Conservation (phyloP, 495 filamentous ascomycete genomes). For the Staphylotrichum longicolle region DNA sequence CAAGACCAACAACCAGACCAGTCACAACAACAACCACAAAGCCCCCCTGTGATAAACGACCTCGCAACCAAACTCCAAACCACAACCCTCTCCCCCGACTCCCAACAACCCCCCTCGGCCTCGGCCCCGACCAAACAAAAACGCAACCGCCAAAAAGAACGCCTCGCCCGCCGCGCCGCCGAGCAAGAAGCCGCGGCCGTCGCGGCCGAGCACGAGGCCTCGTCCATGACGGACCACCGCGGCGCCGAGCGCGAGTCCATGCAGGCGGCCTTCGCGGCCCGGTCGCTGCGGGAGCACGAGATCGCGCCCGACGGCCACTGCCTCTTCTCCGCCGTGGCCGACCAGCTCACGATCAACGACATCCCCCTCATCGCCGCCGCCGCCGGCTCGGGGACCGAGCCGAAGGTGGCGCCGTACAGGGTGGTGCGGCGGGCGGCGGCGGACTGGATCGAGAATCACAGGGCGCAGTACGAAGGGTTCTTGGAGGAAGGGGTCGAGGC, state of each 20-base stretch:
- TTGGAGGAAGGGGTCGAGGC: constrained; percentile 71
- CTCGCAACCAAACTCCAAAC: constrained; percentile 24
- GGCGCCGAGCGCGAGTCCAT: constrained; percentile 69
- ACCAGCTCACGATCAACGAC: constrained; percentile 60
- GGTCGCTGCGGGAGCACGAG: constrained; percentile 68
- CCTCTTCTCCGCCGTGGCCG: constrained; percentile 88
- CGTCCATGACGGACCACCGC: constrained; percentile 69
- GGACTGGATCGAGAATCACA: constrained; percentile 51
- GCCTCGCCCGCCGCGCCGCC: constrained; percentile 82
- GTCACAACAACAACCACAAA: constrained; percentile 16
- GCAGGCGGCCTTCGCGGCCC: constrained; percentile 57
- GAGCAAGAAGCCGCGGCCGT: constrained; percentile 67
- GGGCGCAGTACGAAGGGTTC: constrained; percentile 61
- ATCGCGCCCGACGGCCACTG: constrained; percentile 93
- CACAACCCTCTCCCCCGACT: constrained; percentile 21
- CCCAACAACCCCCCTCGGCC: constrained; percentile 14
- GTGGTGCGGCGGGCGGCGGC: constrained; percentile 56
- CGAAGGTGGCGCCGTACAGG: constrained; percentile 46
- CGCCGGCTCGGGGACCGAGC: constrained; percentile 10
- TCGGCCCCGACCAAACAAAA: constrained; percentile 43
- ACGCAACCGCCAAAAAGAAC: constrained; percentile 85
- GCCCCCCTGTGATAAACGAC: constrained; percentile 11
- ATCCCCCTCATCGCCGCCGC: constrained; percentile 32
- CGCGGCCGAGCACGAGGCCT: constrained; percentile 71
- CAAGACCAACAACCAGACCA: neutral